These are phyloP conservation scores for Mycena haematopus DNA, from an alignment of 768 basidiomycete genomes.

Conservation along the genomic window DNA sequence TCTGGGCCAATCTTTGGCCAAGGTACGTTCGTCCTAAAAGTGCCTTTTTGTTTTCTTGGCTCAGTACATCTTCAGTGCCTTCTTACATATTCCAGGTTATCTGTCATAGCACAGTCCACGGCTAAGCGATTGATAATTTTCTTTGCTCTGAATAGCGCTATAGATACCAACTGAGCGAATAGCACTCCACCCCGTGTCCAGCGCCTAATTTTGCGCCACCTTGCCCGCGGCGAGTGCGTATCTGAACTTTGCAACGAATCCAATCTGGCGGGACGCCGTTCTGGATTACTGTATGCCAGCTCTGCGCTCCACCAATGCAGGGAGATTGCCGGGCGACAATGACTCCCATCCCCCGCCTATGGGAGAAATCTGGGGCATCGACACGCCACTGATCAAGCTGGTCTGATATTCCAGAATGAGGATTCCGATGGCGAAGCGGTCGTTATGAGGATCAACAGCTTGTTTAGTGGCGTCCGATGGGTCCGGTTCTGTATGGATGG, in stretches of 20 bases:
- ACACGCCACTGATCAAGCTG: conserved; percentile 11
- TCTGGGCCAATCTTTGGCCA: too few species aligned
- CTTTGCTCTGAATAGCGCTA: too few species aligned
- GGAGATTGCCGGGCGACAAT: conserved; percentile 19
- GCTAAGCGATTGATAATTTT: too few species aligned
- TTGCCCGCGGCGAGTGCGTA: conserved; percentile 14
- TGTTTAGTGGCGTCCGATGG: conserved; percentile 1
- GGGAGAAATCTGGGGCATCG: conserved; percentile 15
- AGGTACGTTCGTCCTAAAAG: too few species aligned
- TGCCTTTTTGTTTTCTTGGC: too few species aligned
- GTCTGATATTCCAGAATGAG: conserved; percentile 16
- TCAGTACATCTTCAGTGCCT: too few species aligned
- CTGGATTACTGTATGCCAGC: neutral
- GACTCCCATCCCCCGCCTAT: conserved; percentile 9
- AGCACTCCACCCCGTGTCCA: conserved; percentile 4
- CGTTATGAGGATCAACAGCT: conserved; percentile 15
- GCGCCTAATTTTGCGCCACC: conserved; percentile 13
- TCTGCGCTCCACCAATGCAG: conserved; percentile 1
- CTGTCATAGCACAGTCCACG: too few species aligned
- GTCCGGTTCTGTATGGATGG: conserved; percentile 16
- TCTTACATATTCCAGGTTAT: too few species aligned
- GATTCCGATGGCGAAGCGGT: conserved; percentile 17
- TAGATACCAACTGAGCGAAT: too few species aligned
- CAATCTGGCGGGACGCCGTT: conserved; percentile 12
- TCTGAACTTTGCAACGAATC: conserved; percentile 8